Evolutionary conservation across 2,329 filamentous ascomycete genomes (phyloP).

Genomic region (Sporothrix humicola): DNA sequence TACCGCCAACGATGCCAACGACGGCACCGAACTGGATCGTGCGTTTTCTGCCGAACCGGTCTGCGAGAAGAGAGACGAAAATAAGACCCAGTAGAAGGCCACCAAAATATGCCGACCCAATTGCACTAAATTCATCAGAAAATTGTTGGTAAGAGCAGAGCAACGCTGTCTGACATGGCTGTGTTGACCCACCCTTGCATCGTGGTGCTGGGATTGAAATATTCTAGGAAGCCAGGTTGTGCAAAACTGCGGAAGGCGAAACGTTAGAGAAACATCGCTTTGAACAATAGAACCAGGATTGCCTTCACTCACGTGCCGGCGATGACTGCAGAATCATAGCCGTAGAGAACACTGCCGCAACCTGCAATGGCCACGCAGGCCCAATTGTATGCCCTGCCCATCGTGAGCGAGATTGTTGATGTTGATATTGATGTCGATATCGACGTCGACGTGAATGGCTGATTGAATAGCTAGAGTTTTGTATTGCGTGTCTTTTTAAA

Average conservation of each 20-base stretch:
- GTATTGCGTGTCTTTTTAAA: no score
- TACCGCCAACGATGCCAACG: neutral
- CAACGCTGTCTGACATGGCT: no score
- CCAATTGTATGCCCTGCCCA: neutral
- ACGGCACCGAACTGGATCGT: slow-evolving; percentile 8
- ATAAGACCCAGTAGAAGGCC: neutral
- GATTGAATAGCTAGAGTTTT: neutral
- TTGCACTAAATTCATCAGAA: neutral
- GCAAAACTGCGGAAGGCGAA: neutral
- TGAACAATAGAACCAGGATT: no score
- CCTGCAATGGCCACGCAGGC: neutral
- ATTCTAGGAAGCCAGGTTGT: neutral
- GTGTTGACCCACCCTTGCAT: neutral
- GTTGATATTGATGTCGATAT: no score
- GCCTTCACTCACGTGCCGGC: neutral
- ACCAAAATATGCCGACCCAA: neutral
- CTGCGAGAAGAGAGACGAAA: neutral
- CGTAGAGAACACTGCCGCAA: neutral
- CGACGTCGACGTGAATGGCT: no score
- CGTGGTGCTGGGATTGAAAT: neutral
- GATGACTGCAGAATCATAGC: neutral
- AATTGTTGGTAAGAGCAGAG: no score
- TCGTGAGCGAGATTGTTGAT: neutral
- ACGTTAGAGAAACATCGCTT: no score
- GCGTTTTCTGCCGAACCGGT: neutral